phyloP scores from a whole-genome alignment of 352 stramenopile species.

The Phytophthora palmivora region DNA sequence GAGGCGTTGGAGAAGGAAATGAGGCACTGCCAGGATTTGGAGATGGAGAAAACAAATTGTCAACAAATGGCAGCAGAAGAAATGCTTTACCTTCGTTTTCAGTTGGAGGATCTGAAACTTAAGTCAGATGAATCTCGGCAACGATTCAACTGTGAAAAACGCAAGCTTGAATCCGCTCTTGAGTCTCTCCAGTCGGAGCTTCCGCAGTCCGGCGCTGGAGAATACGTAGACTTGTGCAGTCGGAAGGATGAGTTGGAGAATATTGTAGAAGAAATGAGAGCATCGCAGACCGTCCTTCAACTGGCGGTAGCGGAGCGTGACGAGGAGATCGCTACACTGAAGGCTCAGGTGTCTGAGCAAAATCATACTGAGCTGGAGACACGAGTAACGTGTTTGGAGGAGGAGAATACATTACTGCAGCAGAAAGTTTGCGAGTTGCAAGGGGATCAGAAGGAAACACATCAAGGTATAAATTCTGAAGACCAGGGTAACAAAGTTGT shows the following conservation, averaged over 20 bases:
- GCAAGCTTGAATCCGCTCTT: conserved; percentile 32
- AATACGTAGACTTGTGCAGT: conserved; percentile 8
- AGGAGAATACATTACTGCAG: conserved; percentile 43
- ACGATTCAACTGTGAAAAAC: conserved; percentile 31
- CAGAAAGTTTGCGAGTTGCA: conserved; percentile 36
- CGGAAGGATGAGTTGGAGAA: conserved; percentile 23
- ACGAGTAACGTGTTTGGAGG: conserved; percentile 34
- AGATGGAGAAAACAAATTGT: conserved; percentile 23
- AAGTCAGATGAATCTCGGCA: conserved; percentile 20
- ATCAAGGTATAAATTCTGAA: not conserved
- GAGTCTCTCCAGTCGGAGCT: conserved; percentile 12
- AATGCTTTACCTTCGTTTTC: conserved; percentile 27
- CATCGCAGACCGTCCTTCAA: conserved; percentile 29
- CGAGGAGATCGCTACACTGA: conserved; percentile 30
- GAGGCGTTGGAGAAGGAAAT: conserved; percentile 30
- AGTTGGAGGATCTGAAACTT: conserved; percentile 35
- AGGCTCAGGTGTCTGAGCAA: conserved; percentile 3
- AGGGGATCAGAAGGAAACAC: conserved; percentile 13
- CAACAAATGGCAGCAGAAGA: conserved; percentile 47
- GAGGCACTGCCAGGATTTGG: conserved; percentile 28
- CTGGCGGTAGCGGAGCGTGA: conserved; percentile 30
- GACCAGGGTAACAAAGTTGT: conserved; percentile 18
- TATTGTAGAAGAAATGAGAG: conserved; percentile 15
- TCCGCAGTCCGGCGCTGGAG: conserved; percentile 2
- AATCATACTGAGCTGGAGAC: conserved; percentile 27